Conservation (phyloP, 2,329 filamentous ascomycete species). For the Xylogone sp. region DNA sequence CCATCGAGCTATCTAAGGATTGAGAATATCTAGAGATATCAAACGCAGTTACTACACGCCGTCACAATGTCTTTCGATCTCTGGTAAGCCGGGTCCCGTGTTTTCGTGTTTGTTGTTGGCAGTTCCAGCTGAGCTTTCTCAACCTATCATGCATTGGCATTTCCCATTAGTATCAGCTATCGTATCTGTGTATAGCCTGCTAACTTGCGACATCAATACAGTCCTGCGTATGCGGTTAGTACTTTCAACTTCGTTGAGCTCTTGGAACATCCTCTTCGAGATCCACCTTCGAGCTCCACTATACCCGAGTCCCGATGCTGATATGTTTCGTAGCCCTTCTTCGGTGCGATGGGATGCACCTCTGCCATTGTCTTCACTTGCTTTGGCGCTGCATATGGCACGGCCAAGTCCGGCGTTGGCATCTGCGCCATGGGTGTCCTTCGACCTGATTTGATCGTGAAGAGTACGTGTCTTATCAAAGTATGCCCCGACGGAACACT, state of each 20-base stretch:
- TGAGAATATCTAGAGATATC: conserved; percentile 1
- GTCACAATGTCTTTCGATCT: conserved; percentile 73
- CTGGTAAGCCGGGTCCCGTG: conserved; percentile 62
- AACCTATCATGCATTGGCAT: conserved; percentile 20
- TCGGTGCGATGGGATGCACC: conserved; percentile 95
- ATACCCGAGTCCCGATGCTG: conserved; percentile 22
- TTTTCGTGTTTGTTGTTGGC: not conserved
- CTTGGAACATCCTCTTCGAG: conserved; percentile 14
- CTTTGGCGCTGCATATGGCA: conserved; percentile 95
- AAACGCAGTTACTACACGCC: conserved; percentile 26
- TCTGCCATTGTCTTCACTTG: conserved; percentile 95
- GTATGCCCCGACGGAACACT: conserved; percentile 6
- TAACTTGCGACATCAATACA: conserved; percentile 45
- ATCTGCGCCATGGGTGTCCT: conserved; percentile 98
- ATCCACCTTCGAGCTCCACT: too few species aligned
- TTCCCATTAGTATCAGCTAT: not conserved
- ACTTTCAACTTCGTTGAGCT: conserved; percentile 12
- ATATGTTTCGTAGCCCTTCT: conserved; percentile 65
- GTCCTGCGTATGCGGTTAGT: conserved; percentile 99
- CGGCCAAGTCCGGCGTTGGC: conserved; percentile 98
- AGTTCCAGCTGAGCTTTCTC: conserved; percentile 24
- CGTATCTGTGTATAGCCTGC: conserved; percentile 26
- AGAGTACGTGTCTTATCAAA: conserved; percentile 65
- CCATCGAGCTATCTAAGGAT: conserved; percentile 1
- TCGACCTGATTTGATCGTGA: conserved; percentile 95